Conservation (phyloP, 1,139 yeast genomes). For the Saccharomycopsis crataegensis region DNA sequence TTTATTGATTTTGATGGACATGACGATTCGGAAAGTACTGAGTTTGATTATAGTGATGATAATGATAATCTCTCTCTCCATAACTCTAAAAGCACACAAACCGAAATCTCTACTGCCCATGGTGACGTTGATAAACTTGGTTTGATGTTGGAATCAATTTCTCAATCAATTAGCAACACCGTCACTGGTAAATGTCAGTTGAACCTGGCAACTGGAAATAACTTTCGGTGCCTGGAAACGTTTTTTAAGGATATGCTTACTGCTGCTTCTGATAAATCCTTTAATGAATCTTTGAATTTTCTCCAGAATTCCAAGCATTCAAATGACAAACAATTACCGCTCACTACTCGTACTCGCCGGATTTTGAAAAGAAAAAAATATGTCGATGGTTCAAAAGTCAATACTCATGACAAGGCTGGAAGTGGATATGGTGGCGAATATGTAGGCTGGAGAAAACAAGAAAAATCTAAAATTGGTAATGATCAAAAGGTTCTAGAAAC, state of each 20-base stretch:
- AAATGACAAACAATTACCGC: slow-evolving; percentile 12
- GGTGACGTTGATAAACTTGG: background rate
- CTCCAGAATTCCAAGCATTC: slow-evolving; percentile 7
- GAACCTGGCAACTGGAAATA: no score
- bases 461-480: background rate
- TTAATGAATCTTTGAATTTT: slow-evolving; percentile 11
- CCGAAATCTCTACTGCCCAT: background rate
- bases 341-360: slow-evolving; percentile 9
- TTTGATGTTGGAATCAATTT: background rate
- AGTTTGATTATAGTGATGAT: slow-evolving; percentile 3
- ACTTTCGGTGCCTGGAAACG: background rate
- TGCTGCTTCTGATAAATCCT: slow-evolving; percentile 10
- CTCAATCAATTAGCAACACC: background rate
- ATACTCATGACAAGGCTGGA: background rate
- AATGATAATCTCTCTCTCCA: background rate
- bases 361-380: background rate
- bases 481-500: background rate
- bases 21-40: slow-evolving; percentile 1
- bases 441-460: background rate
- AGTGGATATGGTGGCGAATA: background rate
- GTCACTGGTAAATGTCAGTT: no score
- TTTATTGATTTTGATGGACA: background rate
- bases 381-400: background rate
- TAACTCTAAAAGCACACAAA: no score
- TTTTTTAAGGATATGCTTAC: slow-evolving; percentile 9